Evolutionary conservation across 1,139 yeast genomes (phyloP), one percentile per base, ranked within the genome.

Genomic region (Debaryomyces sp.): DNA sequence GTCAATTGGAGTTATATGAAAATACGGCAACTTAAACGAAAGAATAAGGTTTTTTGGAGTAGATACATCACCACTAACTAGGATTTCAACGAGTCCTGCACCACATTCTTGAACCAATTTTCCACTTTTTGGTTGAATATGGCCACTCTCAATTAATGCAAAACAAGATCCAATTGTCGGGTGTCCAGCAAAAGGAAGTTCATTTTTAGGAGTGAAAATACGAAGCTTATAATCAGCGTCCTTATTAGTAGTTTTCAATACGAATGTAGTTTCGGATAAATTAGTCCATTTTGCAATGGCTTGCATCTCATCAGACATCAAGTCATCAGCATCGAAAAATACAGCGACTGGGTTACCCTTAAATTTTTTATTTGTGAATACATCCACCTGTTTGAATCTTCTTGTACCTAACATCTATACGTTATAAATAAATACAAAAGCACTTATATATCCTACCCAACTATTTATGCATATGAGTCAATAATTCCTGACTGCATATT

Each of bases 181-280:
- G 54, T 81, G 86, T 0, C 87, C 86, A 0, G 85, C 85, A 64
- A 81, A 81, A 3, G 84, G 82, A 34, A 82, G 58, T 54, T 81
- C 86, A 1, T 46, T 41, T 3, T 41, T 52, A 0, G 82, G 77
- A 0, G 78, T 68, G 55, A 80, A 81, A 10, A 81, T 81, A 23
- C 84, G 64, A 7, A 81, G 62, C 46, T 60, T 67, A 60, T 81
- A 81, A 55, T 74, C 77, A 8, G 78, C 78, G 7, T 55, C 53
- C 2, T 56, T 44, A 9, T 45, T 40, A 0, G 73, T 64, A 5
- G 82, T 73, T 24, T 67, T 69, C 30, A 68, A 58, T 6, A 81
- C 64, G 54, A 81, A 81, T 0, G 83, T 76, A 0, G 85, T 78
- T 54, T 81, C 86, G 1, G 85, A 79, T 33, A 81, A 62, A 55